Evolutionary conservation across 2,329 filamentous ascomycete genomes (phyloP).

Genomic region (Didymella arachidicola): DNA sequence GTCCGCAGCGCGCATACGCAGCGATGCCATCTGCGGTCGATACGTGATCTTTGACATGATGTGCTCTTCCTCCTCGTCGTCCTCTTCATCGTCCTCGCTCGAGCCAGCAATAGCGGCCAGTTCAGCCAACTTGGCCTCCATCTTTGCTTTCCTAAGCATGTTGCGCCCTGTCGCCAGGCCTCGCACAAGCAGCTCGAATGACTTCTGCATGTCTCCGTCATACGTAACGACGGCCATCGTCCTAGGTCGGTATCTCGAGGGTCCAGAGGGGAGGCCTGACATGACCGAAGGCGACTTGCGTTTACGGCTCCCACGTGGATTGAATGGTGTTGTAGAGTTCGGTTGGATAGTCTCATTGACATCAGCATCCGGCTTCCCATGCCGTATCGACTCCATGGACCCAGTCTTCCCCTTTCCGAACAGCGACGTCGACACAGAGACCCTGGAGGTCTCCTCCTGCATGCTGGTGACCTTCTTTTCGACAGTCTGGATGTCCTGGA

Average conservation of each 20-base stretch:
- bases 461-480: conserved; percentile 45
- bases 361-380: conserved; percentile 33
- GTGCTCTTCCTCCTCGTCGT: conserved; percentile 36
- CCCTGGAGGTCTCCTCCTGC: conserved; percentile 44
- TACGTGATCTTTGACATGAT: conserved; percentile 48
- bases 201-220: conserved; percentile 83
- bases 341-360: conserved; percentile 30
- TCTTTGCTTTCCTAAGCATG: conserved; percentile 84
- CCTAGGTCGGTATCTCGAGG: conserved; percentile 70
- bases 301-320: conserved; percentile 44
- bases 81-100: conserved; percentile 35
- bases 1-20: conserved; percentile 37
- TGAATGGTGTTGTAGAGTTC: conserved; percentile 24
- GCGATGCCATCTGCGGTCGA: conserved; percentile 45
- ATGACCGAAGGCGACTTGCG: conserved; percentile 54
- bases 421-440: conserved; percentile 38
- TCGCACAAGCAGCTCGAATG: conserved; percentile 83
- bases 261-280: conserved; percentile 51
- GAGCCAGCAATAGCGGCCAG: conserved; percentile 49
- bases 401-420: conserved; percentile 43
- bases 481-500: conserved; percentile 42
- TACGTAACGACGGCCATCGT: conserved; percentile 90
- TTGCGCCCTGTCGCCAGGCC: conserved; percentile 83
- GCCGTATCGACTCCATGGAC: conserved; percentile 50
- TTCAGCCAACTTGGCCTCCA: conserved; percentile 75